Base-by-base conservation (phyloP, 768 basidiomycete genomes). In the Phanerochaete sordida region DNA sequence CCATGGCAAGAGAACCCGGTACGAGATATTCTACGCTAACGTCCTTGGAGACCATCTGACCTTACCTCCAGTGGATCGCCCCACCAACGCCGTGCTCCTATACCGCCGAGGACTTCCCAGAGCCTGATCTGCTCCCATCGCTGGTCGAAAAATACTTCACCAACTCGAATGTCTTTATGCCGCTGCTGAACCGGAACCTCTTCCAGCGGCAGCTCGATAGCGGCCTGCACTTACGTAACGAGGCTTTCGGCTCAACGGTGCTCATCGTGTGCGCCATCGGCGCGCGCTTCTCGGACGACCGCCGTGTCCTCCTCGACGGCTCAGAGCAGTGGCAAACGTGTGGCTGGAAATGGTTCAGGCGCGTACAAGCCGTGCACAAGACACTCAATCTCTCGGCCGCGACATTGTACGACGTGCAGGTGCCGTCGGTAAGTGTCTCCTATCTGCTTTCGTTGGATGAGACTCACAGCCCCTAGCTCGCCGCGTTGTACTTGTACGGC, bases 361-460 rank as follows among this genome's bases (percentile, higher is more conserved):
- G 86, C 64, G 80, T 89, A 1, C 80, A 85, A 46, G 75, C 80
- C 49, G 75, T 21, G 5, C 53, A 24, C 84, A 58, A 78, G 82
- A 57, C 81, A 76, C 76, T 0, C 87, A 35, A 74, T 84, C 30
- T 75, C 31, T 7, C 0, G 76, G 78, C 12, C 12, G 79, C 86
- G 2, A 76, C 77, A 2, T 64, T 92, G 45, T 83, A 83, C 66
- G 88, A 90, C 63, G 71, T 94, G n/a, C 91, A 94, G 68, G 77
- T 77, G 21, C 83, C 83, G 65, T 76, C 78, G 64, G 84, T 85
- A 67, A 59, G 80, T 26, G n/a, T n/a, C 12, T 52, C 12, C 39
- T 8, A 28, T 11, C 24, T 69, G 55, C 60, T 1, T 49, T 56
- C 47, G 30, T 56, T 65, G 19, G 46, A 35, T 26, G 33, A 43